Conservation (phyloP, 345 rosid species). For the Euphorbia peplus region DNA sequence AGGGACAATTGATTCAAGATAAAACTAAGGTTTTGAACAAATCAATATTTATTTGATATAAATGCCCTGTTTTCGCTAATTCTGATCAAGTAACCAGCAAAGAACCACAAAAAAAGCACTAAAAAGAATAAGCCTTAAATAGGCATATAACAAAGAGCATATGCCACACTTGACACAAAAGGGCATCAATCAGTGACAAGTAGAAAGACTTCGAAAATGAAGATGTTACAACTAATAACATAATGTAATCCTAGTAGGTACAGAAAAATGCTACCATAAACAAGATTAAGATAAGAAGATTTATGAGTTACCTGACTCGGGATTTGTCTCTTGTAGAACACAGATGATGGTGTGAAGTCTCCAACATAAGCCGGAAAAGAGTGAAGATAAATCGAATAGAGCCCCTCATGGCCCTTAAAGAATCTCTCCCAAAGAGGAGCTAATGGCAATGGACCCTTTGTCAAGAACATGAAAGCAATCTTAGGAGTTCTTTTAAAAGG, state of each 20-base stretch:
- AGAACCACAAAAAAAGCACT: neutral
- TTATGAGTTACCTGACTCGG: constrained; percentile 78
- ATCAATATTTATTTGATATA: too few relatives aligned
- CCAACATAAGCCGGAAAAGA: constrained; percentile 55
- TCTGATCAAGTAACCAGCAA: too few relatives aligned
- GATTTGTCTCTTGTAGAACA: constrained; percentile 70
- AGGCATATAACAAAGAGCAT: neutral
- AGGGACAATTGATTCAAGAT: too few relatives aligned
- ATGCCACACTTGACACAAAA: neutral
- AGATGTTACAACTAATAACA: neutral
- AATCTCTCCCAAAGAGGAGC: constrained; percentile 92
- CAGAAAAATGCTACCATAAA: neutral
- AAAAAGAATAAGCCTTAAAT: neutral
- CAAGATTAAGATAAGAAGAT: neutral
- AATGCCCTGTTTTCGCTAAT: too few relatives aligned
- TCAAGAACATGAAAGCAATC: constrained; percentile 91
- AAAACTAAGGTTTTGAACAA: too few relatives aligned
- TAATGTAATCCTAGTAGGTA: neutral
- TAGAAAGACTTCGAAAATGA: too few relatives aligned
- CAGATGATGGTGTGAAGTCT: constrained; percentile 49
- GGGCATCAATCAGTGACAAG: neutral
- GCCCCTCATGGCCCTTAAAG: constrained; percentile 62
- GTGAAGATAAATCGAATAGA: constrained; percentile 72
- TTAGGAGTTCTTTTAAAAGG: constrained; percentile 76
- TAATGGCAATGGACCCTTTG: constrained; percentile 83